Evolutionary conservation across 1,284 basidiomycete genomes (phyloP), one percentile per base, ranked within the genome.

Genomic region (Ceratobasidium sp.): DNA sequence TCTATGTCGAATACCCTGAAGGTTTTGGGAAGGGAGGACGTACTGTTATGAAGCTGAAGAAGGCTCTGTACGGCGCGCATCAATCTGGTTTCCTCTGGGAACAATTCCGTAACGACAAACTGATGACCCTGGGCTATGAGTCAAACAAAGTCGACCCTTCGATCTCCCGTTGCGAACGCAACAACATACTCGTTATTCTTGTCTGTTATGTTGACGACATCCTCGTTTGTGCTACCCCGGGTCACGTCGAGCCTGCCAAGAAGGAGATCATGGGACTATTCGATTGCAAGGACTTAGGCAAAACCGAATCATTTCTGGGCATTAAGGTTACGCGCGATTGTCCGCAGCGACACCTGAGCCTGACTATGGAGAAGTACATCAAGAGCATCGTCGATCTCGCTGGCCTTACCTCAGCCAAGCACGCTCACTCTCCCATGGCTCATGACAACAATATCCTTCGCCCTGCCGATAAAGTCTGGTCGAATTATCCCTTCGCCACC

Each of bases 271-370:
- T 8, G 36, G 19, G 3, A 15, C 19, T 27, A 1, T 63, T 63
- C 19, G 44, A 63, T n/a, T 44, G 22, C 60, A 78, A 77, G 54
- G 67, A 71, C 44, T 47, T 77, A 8, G 75, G 76, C 41, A 27
- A 66, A 5, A 65, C 75, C 11, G 54, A 76, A 44, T 75, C 60
- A 51, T 69, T 77, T 60, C 48, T 75, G 1, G 75, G 75, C 29
- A 77, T 76, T 14, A 65, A 73, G 41, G 41, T 76, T 27, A 33
- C 48, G 9, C 41, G 73, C 0, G 27, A 59, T 8, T 5, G 22
- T 9, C 14, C 65, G 22, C 36, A 74, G 5, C 15, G 60, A 0
- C 64, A 75, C 54, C 56, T 66, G 29, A 62, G 77, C 31, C 60
- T 44, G 0, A 75, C 75, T n/a, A 41, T 33, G 1, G 45, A 27